Evolutionary conservation across 306 rosid genomes (phyloP).

Genomic region (Parietaria judaica): DNA sequence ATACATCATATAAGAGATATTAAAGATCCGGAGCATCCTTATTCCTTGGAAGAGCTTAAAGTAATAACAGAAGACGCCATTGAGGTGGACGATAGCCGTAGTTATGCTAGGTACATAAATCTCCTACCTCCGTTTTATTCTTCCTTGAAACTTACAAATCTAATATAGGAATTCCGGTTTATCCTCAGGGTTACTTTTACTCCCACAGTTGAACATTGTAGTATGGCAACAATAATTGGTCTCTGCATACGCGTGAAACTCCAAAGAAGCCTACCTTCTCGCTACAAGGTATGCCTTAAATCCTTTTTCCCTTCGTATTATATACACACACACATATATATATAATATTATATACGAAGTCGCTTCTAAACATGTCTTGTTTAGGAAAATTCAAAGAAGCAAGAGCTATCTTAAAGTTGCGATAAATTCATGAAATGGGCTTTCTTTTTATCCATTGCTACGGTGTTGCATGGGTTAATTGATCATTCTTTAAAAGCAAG

Average conservation of each 20-base stretch:
- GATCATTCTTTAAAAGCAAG: no score
- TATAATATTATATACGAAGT: neutral
- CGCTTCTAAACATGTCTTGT: neutral
- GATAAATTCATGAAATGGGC: no score
- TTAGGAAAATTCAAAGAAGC: neutral
- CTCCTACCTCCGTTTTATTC: neutral
- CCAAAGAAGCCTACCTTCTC: conserved; percentile 74
- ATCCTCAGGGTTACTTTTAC: conserved; percentile 76
- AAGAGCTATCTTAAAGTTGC: neutral
- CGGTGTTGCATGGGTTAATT: no score
- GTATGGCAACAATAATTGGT: conserved; percentile 94
- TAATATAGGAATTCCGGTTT: neutral
- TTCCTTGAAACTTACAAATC: neutral
- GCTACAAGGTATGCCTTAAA: conserved; percentile 56
- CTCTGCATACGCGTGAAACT: conserved; percentile 88
- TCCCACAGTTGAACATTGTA: conserved; percentile 93
- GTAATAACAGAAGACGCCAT: conserved; percentile 83
- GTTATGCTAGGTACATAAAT: conserved; percentile 60
- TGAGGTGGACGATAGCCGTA: conserved; percentile 61
- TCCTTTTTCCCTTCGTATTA: neutral
- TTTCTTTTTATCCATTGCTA: no score
- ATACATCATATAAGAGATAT: conserved; percentile 82
- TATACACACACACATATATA: neutral
- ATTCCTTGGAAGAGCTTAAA: conserved; percentile 94
- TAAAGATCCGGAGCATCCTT: conserved; percentile 87